Percentiles rank a stretch among this genome's conserved stretches.
Conservation (phyloP, 768 basidiomycete species). For the Tylopilus vinaceipallidus region DNA sequence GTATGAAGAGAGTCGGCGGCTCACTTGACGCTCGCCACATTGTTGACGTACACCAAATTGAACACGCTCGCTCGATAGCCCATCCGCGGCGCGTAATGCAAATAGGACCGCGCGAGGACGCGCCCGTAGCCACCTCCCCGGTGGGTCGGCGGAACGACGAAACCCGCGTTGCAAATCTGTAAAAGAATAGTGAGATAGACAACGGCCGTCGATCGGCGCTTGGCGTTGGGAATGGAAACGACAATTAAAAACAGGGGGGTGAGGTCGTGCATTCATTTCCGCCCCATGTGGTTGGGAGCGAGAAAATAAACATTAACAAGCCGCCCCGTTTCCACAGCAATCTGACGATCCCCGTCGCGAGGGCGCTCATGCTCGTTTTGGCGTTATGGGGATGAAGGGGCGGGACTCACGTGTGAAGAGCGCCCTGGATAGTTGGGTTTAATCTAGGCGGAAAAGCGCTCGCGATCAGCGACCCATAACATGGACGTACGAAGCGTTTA, state of each 20-base stretch:
- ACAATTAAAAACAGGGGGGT: background rate
- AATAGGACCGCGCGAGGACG: conserved; percentile 71
- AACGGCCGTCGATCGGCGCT: too few relatives aligned
- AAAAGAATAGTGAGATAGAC: background rate
- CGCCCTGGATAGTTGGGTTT: conserved; percentile 91
- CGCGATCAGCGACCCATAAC: conserved; percentile 3
- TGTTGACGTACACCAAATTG: conserved; percentile 89
- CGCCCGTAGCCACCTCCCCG: conserved; percentile 68
- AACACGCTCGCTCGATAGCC: conserved; percentile 83
- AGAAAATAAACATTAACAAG: too few relatives aligned
- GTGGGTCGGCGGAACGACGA: conserved; percentile 66
- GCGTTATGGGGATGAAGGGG: too few relatives aligned
- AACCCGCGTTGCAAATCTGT: conserved; percentile 88
- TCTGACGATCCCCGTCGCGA: too few relatives aligned
- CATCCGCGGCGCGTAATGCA: conserved; percentile 76
- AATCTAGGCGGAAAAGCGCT: conserved; percentile 38
- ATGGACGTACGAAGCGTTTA: background rate
- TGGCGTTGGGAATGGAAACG: background rate
- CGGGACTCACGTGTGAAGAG: conserved; percentile 78
- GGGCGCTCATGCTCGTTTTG: too few relatives aligned
- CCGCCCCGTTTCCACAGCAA: too few relatives aligned
- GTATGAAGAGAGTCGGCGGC: conserved; percentile 16
- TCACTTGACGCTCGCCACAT: conserved; percentile 68
- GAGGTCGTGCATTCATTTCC: too few relatives aligned
- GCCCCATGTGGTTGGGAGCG: too few relatives aligned